Base-by-base conservation (phyloP, 1,139 yeast genomes). In the Zygosaccharomyces pseudobailii region DNA sequence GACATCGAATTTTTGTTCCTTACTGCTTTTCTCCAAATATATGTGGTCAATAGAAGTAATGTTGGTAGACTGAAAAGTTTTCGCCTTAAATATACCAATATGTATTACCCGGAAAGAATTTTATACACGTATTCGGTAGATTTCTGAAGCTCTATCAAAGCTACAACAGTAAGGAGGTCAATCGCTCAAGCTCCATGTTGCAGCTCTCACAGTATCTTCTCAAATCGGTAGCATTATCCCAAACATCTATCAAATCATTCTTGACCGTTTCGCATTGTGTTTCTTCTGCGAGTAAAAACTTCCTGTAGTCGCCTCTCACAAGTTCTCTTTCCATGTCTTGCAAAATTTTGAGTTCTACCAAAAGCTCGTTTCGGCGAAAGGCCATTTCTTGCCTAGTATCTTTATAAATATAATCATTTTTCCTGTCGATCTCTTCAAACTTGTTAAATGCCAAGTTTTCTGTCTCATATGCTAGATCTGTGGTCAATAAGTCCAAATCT, bases 221-320 rank as follows among this genome's bases (percentile, higher is more conserved):
- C 34, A 71, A 46, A 19, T 53, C 47, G 3, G 55, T 35, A 35
- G 62, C 59, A 27, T 56, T 53, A 4, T 37, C 45, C 55, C 53
- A 70, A 28, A 46, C 61, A 37, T 55, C 59, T 1, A 47, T 40
- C 40, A 55, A 47, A 32, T 63, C 69, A 6, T 56, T 56, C 38
- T 58, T 62, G 20, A 77, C 70, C 23, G 62, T 60, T 5, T 71
- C 73, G 62, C 96, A 87, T 52, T 75, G 71, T 27, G 72, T 68
- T 10, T 79, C 58, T 62, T 89, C 97, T 39, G 74, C 73, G n/a
- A 78, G 57, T 7, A 92, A 69, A 83, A 95, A 92, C 52, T 79
- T 76, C 43, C 74, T 73, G 83, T 92, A 92, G 58, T 85, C 90
- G 0, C 83, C 82, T 33, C 70, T 60, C 1, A 85, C 78, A 13